Conservation (phyloP, 208 protist genomes). For the Crithidia expoeki region DNA sequence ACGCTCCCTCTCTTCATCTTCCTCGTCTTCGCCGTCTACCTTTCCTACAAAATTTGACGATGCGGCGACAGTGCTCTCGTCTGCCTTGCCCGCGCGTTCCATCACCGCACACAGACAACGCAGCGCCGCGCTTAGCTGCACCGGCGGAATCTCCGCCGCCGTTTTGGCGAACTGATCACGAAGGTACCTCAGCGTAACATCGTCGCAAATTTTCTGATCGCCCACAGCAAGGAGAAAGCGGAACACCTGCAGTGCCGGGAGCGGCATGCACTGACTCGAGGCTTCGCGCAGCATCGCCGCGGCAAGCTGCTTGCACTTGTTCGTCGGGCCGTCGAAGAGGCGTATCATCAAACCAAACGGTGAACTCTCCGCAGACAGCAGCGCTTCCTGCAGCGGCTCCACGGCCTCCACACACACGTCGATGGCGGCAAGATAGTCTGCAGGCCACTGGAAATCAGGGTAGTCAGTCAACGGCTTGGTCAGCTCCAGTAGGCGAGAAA, state of each 20-base stretch:
- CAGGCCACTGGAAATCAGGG: constrained; percentile 18
- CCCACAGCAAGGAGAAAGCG: constrained; percentile 74
- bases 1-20: constrained; percentile 41
- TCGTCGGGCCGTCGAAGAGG: constrained; percentile 44
- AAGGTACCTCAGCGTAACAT: constrained; percentile 53
- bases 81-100: constrained; percentile 1
- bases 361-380: constrained; percentile 37
- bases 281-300: constrained; percentile 61
- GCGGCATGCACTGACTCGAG: constrained; percentile 50
- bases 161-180: constrained; percentile 78
- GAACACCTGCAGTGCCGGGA: constrained; percentile 79
- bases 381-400: constrained; percentile 21
- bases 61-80: background rate
- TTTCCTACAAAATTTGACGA: background rate
- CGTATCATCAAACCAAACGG: constrained; percentile 39
- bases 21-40: background rate
- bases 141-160: constrained; percentile 66
- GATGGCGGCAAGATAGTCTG: constrained; percentile 26
- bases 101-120: constrained; percentile 50
- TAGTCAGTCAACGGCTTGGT: constrained; percentile 14
- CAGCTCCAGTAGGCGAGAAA: constrained; percentile 33
- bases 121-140: constrained; percentile 80
- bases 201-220: constrained; percentile 53
- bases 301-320: constrained; percentile 42
- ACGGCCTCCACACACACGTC: constrained; percentile 23